A percentile compares a stretch with the other conserved stretches of the same genome.
Evolutionary conservation across 2,329 filamentous ascomycete species (phyloP).

Genomic region (Thermomyces lanuginosus): DNA sequence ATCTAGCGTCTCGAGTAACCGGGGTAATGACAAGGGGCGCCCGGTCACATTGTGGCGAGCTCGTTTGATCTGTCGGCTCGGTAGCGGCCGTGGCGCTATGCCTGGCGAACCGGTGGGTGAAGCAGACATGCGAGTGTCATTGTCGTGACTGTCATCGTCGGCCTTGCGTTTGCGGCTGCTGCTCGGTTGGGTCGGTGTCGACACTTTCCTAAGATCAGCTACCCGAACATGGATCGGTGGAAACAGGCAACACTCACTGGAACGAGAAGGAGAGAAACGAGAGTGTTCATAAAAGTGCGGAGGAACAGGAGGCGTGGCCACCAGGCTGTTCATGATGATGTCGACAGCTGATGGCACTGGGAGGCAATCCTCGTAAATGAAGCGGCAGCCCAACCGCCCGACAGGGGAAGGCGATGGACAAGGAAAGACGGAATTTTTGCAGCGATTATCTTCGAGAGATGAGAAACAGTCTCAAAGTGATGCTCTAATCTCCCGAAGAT

Average conservation of each 20-base stretch:
- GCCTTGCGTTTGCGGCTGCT: slow-evolving; percentile 68
- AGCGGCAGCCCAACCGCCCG: slow-evolving; percentile 12
- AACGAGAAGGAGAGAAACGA: slow-evolving; percentile 43
- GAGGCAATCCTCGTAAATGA: too few relatives aligned
- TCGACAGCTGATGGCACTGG: too few relatives aligned
- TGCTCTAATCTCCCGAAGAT: too few relatives aligned
- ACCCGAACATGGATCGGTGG: too few relatives aligned
- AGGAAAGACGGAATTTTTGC: too few relatives aligned
- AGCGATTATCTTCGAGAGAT: too few relatives aligned
- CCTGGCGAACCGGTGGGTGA: slow-evolving; percentile 74
- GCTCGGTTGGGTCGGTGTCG: slow-evolving; percentile 24
- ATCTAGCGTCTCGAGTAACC: slow-evolving; percentile 88
- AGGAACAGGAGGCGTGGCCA: slow-evolving; percentile 41
- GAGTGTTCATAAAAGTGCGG: slow-evolving; percentile 46
- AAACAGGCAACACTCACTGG: slow-evolving; percentile 32
- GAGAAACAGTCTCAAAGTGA: too few relatives aligned
- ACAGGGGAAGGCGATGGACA: slow-evolving; percentile 4
- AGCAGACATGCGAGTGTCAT: slow-evolving; percentile 75
- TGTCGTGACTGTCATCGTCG: slow-evolving; percentile 47
- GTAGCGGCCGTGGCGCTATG: slow-evolving; percentile 50
- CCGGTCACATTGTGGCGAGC: slow-evolving; percentile 53
- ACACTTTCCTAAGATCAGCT: slow-evolving; percentile 14
- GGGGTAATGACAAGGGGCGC: slow-evolving; percentile 48
- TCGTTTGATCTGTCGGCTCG: slow-evolving; percentile 51
- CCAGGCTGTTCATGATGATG: slow-evolving; percentile 44